Evolutionary conservation across 2,329 filamentous ascomycete genomes (phyloP), one percentile per base, ranked within the genome.

Genomic region (Cladosporium sp.): DNA sequence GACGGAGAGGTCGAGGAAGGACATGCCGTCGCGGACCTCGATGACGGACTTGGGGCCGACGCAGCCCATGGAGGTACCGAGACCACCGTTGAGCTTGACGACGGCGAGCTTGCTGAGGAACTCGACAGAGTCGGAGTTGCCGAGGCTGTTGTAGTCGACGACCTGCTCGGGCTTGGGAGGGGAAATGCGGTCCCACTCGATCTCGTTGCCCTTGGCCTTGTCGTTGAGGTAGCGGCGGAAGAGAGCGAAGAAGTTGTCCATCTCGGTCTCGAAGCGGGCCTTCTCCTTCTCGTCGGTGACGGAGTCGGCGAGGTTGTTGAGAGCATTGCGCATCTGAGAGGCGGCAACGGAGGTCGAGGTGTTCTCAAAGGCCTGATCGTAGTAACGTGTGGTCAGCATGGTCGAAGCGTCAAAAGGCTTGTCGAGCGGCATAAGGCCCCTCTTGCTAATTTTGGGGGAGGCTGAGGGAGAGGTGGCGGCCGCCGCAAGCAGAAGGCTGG

Each of bases 171-270:
- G 85, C 64, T 93, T 91, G 53, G 93, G 93, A 62, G 93, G 93
- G 51, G 88, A 86, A 72, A 98, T 98, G 68, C 90, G 89, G 60
- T 95, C 90, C 93, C 93, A 98, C 72, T 95, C 89, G 62, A 89
- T 92, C 69, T 84, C 84, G 71, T 93, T 96, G 72, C 92, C 91
- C 84, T 97, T 97, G 69, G 93, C 92, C 81, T 96, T 95, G 78
- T 97, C 93, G 71, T 96, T 96, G 59, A 98, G 79, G 76, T 96
- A 98, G 75, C 93, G 85, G 70, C 93, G 87, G 86, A 98, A 98
- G 58, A 98, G 86, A 56, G 90, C 86, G 71, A 98, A 98, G 81
- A 98, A 98, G 84, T 98, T 98, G 83, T 98, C 93, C 91, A 96
- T 97, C 77, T 98, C 92, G 4, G 90, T 95, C 78, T 97, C 92